Percentiles rank a stretch among this genome's conserved stretches.
Conservation (phyloP, 441 rosid species). For the Viola pubescens region DNA sequence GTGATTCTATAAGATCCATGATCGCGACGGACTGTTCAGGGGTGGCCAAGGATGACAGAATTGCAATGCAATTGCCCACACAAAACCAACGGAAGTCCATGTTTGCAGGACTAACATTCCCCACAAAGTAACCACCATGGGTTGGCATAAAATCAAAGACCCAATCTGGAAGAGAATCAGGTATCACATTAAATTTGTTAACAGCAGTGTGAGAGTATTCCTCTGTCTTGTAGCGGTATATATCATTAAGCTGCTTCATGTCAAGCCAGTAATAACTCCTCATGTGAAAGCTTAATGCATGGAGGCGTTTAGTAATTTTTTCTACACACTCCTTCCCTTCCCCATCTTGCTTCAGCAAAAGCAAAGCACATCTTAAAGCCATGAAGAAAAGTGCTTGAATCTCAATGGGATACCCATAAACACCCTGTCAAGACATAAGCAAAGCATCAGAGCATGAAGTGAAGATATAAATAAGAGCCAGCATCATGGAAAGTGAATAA, state of each 20-base stretch:
- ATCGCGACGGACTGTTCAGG: slow-evolving; percentile 85
- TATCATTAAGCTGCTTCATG: slow-evolving; percentile 84
- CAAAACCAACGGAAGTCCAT: slow-evolving; percentile 97
- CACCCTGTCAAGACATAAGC: slow-evolving; percentile 45
- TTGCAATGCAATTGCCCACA: slow-evolving; percentile 81
- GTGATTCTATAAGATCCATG: slow-evolving; percentile 89
- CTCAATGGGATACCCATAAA: slow-evolving; percentile 90
- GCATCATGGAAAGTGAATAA: too few species aligned
- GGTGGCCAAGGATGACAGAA: slow-evolving; percentile 82
- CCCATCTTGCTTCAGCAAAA: slow-evolving; percentile 67
- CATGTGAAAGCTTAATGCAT: slow-evolving; percentile 87
- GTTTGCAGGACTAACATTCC: slow-evolving; percentile 85
- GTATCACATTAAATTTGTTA: slow-evolving; percentile 92
- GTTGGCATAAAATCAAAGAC: slow-evolving; percentile 80
- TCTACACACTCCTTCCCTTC: slow-evolving; percentile 82
- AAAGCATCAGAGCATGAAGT: neutral
- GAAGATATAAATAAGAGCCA: neutral
- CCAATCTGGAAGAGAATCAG: slow-evolving; percentile 94
- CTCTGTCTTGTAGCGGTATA: slow-evolving; percentile 85
- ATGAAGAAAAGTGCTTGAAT: slow-evolving; percentile 88
- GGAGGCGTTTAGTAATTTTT: slow-evolving; percentile 70
- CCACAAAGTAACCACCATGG: slow-evolving; percentile 77
- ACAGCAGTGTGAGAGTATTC: slow-evolving; percentile 93
- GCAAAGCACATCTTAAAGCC: slow-evolving; percentile 78
- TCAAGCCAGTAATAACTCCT: slow-evolving; percentile 88